Percentiles rank a stretch among this genome's conserved stretches.
phyloP scores from a whole-genome alignment of 441 rosid genomes.

The Viola pubescens region DNA sequence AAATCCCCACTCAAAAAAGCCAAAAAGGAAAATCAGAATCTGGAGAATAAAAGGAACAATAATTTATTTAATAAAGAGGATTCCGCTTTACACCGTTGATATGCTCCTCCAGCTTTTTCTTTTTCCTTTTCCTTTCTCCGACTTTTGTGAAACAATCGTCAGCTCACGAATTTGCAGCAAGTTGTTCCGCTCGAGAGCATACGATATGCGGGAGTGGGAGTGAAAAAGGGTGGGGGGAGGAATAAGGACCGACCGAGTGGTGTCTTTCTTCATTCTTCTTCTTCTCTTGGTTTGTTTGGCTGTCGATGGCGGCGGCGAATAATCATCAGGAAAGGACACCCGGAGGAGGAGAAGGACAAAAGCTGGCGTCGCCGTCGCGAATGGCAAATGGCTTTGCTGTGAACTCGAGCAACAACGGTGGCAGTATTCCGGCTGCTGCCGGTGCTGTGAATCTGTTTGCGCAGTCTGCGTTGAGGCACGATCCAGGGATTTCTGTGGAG shows the following conservation, averaged over 20 bases:
- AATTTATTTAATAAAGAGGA: too few species aligned
- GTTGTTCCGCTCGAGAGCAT: not conserved
- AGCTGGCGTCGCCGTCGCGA: slow-evolving; percentile 14
- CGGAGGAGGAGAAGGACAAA: slow-evolving; percentile 14
- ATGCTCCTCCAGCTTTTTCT: too few species aligned
- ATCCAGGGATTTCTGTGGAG: slow-evolving; percentile 52
- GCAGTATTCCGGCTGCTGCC: slow-evolving; percentile 16
- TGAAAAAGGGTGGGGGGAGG: not conserved
- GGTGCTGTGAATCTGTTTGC: slow-evolving; percentile 29
- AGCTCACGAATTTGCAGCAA: too few species aligned
- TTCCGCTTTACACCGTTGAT: too few species aligned
- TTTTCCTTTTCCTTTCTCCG: too few species aligned
- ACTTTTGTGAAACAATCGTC: too few species aligned
- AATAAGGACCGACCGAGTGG: not conserved
- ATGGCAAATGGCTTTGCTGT: slow-evolving; percentile 37
- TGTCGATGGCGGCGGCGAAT: slow-evolving; percentile 32
- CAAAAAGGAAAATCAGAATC: too few species aligned
- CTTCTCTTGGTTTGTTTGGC: not conserved
- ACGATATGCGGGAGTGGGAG: not conserved
- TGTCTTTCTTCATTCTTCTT: too few species aligned
- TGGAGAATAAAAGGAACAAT: too few species aligned
- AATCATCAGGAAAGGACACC: slow-evolving; percentile 42
- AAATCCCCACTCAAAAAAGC: too few species aligned
- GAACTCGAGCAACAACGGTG: slow-evolving; percentile 38
- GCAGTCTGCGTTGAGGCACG: slow-evolving; percentile 49